These are phyloP conservation scores for Pleurotus giganteus DNA, from an alignment of 768 basidiomycete genomes.

Conservation along the genomic window DNA sequence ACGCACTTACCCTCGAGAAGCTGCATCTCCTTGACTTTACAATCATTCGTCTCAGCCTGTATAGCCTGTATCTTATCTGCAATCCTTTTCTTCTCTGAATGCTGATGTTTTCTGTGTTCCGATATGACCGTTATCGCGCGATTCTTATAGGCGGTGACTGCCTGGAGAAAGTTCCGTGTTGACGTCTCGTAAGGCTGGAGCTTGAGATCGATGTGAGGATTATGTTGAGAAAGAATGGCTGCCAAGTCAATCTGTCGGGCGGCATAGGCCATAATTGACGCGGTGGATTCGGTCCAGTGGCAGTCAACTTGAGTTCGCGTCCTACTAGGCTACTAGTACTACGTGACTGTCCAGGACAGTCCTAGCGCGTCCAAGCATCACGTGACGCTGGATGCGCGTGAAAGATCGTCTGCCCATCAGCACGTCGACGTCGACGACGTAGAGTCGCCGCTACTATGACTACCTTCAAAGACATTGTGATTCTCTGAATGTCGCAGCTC, in stretches of 20 bases:
- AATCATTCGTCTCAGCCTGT: slow-evolving; percentile 70
- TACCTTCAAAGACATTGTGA: neutral
- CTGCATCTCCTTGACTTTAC: slow-evolving; percentile 77
- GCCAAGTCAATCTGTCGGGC: slow-evolving; percentile 62
- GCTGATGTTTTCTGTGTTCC: slow-evolving; percentile 61
- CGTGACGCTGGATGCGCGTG: too few species aligned
- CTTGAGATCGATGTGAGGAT: slow-evolving; percentile 63
- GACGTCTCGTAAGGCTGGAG: slow-evolving; percentile 62
- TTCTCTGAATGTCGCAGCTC: neutral
- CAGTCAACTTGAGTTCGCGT: too few species aligned
- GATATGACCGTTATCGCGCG: slow-evolving; percentile 69
- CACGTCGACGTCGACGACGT: too few species aligned
- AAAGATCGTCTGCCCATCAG: too few species aligned
- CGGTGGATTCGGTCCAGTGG: too few species aligned
- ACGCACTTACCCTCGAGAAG: slow-evolving; percentile 64
- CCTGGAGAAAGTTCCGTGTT: slow-evolving; percentile 69
- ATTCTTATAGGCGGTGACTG: slow-evolving; percentile 70
- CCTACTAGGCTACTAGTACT: too few species aligned
- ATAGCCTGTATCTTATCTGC: slow-evolving; percentile 59
- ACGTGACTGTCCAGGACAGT: too few species aligned
- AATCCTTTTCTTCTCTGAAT: slow-evolving; percentile 58
- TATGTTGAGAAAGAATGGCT: slow-evolving; percentile 48
- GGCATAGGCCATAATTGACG: slow-evolving; percentile 18
- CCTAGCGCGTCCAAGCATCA: too few species aligned
- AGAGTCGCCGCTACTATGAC: neutral